phyloP scores from a whole-genome alignment of 2,329 filamentous ascomycete species.

The Volutella citrinella region DNA sequence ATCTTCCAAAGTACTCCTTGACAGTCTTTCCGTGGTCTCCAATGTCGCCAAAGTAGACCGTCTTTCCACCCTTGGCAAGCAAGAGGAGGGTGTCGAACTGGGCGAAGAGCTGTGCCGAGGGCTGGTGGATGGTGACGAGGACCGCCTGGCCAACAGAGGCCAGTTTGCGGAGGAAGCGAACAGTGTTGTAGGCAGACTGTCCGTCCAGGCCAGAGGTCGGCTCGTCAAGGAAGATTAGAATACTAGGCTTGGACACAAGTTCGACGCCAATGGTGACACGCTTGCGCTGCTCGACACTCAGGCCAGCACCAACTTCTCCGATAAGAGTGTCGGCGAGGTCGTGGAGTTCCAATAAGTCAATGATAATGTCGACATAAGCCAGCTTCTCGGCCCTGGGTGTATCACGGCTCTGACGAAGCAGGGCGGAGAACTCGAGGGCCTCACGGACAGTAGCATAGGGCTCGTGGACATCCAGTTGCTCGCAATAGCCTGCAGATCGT shows the following conservation, averaged over 20 bases:
- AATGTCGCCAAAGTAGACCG: slow-evolving; percentile 66
- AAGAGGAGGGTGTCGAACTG: slow-evolving; percentile 65
- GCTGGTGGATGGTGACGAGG: slow-evolving; percentile 69
- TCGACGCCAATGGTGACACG: slow-evolving; percentile 60
- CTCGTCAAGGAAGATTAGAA: slow-evolving; percentile 60
- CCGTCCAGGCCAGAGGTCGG: slow-evolving; percentile 66
- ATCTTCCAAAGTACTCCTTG: slow-evolving; percentile 61
- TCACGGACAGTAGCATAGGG: slow-evolving; percentile 72
- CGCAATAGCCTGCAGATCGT: slow-evolving; percentile 74
- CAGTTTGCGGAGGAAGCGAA: slow-evolving; percentile 64
- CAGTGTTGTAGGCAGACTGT: slow-evolving; percentile 63
- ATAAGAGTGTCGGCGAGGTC: slow-evolving; percentile 48
- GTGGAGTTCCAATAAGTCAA: slow-evolving; percentile 56
- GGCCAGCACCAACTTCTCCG: slow-evolving; percentile 46
- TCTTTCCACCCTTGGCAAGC: slow-evolving; percentile 62
- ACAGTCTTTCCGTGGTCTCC: slow-evolving; percentile 53
- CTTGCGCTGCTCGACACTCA: slow-evolving; percentile 53
- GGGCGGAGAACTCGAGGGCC: slow-evolving; percentile 70
- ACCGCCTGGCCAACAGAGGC: slow-evolving; percentile 66
- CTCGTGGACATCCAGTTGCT: slow-evolving; percentile 79
- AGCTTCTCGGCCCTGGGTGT: slow-evolving; percentile 66
- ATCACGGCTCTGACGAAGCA: slow-evolving; percentile 67
- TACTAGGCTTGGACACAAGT: slow-evolving; percentile 57
- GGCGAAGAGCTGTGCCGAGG: slow-evolving; percentile 63
- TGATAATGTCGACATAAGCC: slow-evolving; percentile 74